phyloP scores from a whole-genome alignment of 176 grass and related monocot species.

The Oropetium thomaeum region DNA sequence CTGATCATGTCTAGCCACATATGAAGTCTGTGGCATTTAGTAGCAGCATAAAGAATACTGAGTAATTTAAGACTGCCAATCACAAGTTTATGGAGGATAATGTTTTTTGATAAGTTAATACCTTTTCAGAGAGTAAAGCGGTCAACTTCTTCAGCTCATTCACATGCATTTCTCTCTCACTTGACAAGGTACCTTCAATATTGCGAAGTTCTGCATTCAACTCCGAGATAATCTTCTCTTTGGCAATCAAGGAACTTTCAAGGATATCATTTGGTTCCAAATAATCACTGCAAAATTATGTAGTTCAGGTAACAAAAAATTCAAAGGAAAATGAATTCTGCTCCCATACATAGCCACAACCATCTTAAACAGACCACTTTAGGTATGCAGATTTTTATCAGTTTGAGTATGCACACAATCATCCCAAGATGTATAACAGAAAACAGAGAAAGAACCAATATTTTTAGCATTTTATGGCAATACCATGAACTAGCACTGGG shows the following conservation, averaged over 20 bases:
- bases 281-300: constrained; percentile 67
- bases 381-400: neutral
- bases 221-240: constrained; percentile 98
- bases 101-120: constrained; percentile 21
- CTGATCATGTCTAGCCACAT: constrained; percentile 7
- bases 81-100: constrained; percentile 8
- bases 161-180: constrained; percentile 81
- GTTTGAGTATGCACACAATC: neutral
- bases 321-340: neutral
- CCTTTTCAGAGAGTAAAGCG: constrained; percentile 88
- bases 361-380: neutral
- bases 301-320: constrained; percentile 13
- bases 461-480: neutral
- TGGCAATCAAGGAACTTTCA: constrained; percentile 95
- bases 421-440: neutral
- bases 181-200: constrained; percentile 77
- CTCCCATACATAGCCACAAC: neutral
- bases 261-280: constrained; percentile 86
- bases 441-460: neutral
- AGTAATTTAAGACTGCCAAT: constrained; percentile 9
- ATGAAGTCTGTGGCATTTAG: constrained; percentile 7
- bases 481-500: neutral
- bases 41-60: constrained; percentile 13
- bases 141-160: constrained; percentile 92
- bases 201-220: constrained; percentile 96